A percentile compares a stretch with the other conserved stretches of the same genome.
Conservation (phyloP, 2,329 filamentous ascomycete genomes). For the Calonectria pseudoturangicola region DNA sequence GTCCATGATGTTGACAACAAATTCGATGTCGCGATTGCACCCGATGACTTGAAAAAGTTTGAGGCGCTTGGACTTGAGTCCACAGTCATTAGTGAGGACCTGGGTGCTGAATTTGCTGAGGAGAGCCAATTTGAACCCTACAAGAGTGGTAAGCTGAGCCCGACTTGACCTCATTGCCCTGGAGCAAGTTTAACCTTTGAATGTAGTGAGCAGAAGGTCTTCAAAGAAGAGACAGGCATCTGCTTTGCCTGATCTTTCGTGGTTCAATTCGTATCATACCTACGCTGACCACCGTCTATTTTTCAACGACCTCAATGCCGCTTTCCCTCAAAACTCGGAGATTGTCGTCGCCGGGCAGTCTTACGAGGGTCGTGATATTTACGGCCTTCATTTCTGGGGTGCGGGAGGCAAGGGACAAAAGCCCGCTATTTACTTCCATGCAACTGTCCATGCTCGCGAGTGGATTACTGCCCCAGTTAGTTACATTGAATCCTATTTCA, state of each 20-base stretch:
- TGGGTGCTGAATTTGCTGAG: conserved; percentile 49
- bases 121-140: conserved; percentile 48
- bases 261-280: conserved; percentile 72
- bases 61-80: conserved; percentile 49
- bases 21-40: conserved; percentile 53
- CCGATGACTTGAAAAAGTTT: conserved; percentile 46
- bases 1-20: conserved; percentile 45
- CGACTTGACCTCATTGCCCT: no score
- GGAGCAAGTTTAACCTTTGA: neutral
- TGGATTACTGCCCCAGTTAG: conserved; percentile 70
- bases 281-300: conserved; percentile 71
- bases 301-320: conserved; percentile 64
- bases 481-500: neutral
- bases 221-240: conserved; percentile 12
- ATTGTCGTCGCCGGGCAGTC: conserved; percentile 69
- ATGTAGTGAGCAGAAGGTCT: neutral
- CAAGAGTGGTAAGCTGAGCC: conserved; percentile 28
- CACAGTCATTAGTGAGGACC: conserved; percentile 47
- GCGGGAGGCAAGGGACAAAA: conserved; percentile 64
- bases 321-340: conserved; percentile 66
- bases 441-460: conserved; percentile 75
- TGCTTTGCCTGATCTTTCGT: conserved; percentile 53
- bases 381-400: conserved; percentile 75
- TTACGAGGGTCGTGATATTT: conserved; percentile 71
- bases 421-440: conserved; percentile 73